Percentiles rank a stretch among this genome's conserved stretches.
phyloP scores from a whole-genome alignment of 495 filamentous ascomycete genomes.

The Neurospora tetrasperma region DNA sequence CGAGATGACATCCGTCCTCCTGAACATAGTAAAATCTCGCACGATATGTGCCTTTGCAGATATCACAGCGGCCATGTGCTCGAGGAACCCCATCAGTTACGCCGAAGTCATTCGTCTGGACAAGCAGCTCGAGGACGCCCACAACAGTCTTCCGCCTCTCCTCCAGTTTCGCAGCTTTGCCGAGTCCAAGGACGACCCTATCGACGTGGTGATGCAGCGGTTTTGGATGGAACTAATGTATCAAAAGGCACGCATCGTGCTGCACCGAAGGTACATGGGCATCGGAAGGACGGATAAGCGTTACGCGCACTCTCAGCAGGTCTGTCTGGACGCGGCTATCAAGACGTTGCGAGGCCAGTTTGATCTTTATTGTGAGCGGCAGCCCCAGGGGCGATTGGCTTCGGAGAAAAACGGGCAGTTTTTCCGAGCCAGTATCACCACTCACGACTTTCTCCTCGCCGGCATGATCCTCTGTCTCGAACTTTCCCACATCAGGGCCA shows the following conservation, averaged over 20 bases:
- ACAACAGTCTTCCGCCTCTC: slow-evolving; percentile 12
- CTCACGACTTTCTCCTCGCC: slow-evolving; percentile 28
- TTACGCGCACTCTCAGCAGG: slow-evolving; percentile 24
- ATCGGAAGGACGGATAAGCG: slow-evolving; percentile 20
- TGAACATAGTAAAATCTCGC: slow-evolving; percentile 18
- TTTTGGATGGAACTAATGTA: slow-evolving; percentile 23
- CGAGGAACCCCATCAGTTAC: slow-evolving; percentile 16
- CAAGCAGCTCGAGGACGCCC: slow-evolving; percentile 19
- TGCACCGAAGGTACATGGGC: slow-evolving; percentile 25
- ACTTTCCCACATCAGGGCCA: slow-evolving; percentile 15
- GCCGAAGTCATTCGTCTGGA: slow-evolving; percentile 24
- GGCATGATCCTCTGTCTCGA: slow-evolving; percentile 32
- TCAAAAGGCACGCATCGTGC: slow-evolving; percentile 20
- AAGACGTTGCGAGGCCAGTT: slow-evolving; percentile 29
- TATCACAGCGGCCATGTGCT: slow-evolving; percentile 15
- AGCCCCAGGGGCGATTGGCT: slow-evolving; percentile 23
- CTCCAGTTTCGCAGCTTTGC: slow-evolving; percentile 12
- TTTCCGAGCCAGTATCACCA: slow-evolving; percentile 23
- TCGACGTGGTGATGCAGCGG: slow-evolving; percentile 24
- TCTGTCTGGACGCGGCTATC: slow-evolving; percentile 26
- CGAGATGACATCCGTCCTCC: slow-evolving; percentile 18
- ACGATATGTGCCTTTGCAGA: slow-evolving; percentile 16
- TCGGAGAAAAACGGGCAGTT: slow-evolving; percentile 13
- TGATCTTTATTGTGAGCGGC: slow-evolving; percentile 24
- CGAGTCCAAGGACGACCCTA: slow-evolving; percentile 17